Conservation (phyloP, 1,284 basidiomycete genomes). For the Ganoderma resinaceum region DNA sequence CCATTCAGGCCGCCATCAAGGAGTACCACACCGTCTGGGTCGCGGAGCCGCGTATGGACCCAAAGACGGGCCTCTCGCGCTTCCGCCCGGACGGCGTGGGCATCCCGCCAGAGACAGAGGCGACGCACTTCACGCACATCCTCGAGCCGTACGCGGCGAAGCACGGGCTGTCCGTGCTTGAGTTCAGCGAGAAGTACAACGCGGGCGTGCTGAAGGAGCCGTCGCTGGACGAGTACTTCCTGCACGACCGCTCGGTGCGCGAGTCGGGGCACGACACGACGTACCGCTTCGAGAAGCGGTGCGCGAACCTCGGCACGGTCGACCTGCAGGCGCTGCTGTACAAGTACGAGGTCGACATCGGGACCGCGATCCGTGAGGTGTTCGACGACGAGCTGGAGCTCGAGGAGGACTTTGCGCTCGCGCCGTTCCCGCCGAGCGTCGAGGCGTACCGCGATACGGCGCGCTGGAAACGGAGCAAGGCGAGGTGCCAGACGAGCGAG, state of each 20-base stretch:
- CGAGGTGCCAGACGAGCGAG: conserved; percentile 71
- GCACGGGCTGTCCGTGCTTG: conserved; percentile 94
- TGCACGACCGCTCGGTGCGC: conserved; percentile 95
- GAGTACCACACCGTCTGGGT: conserved; percentile 99
- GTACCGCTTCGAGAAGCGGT: conserved; percentile 96
- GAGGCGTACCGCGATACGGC: conserved; percentile 72
- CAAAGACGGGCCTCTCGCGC: conserved; percentile 91
- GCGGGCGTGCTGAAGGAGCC: conserved; percentile 86
- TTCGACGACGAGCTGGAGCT: conserved; percentile 92
- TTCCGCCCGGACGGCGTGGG: conserved; percentile 95
- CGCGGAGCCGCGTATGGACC: conserved; percentile 90
- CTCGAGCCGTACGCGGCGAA: conserved; percentile 94
- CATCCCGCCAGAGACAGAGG: conserved; percentile 98
- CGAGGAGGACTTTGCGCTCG: conserved; percentile 90
- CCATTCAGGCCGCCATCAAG: conserved; percentile 97
- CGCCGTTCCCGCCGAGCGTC: conserved; percentile 90
- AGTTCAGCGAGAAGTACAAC: conserved; percentile 98
- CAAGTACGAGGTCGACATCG: conserved; percentile 97
- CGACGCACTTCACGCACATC: conserved; percentile 97
- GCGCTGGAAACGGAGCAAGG: conserved; percentile 67
- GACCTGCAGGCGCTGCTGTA: conserved; percentile 91
- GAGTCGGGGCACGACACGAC: conserved; percentile 98
- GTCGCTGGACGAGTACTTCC: conserved; percentile 94
- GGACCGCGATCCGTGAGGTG: conserved; percentile 91
- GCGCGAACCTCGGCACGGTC: conserved; percentile 95